Percentiles rank a stretch among this genome's conserved stretches.
Conservation (phyloP, 306 rosid species). For the Astragalus glycyphyllos region DNA sequence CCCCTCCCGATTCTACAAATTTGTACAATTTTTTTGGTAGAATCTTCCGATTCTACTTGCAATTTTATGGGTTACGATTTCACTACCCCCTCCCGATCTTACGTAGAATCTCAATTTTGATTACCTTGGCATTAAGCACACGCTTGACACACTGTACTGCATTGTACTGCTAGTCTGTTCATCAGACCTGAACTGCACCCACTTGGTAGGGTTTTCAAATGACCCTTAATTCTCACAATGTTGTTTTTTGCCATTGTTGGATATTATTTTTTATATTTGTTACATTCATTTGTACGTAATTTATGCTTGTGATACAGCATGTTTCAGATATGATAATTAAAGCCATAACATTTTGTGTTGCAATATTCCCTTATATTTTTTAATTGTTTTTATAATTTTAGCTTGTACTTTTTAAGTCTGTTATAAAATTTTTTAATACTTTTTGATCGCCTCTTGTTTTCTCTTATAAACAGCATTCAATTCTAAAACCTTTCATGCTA, state of each 20-base stretch:
- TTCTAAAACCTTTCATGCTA: constrained; percentile 85
- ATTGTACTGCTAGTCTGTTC: neutral
- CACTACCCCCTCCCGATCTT: no score
- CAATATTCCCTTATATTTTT: neutral
- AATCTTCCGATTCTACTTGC: no score
- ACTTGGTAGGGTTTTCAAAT: neutral
- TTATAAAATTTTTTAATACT: neutral
- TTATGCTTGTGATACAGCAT: neutral
- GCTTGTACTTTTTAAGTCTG: neutral
- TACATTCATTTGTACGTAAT: neutral
- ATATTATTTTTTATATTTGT: neutral
- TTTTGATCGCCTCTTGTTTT: constrained; percentile 43
- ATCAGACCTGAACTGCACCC: neutral
- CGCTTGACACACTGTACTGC: neutral
- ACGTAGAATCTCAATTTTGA: no score
- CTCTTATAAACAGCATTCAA: constrained; percentile 66
- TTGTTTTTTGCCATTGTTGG: neutral
- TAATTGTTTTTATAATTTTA: neutral
- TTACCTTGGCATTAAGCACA: neutral
- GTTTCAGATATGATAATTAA: constrained; percentile 17
- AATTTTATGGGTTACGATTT: no score
- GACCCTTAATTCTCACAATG: constrained; percentile 9
- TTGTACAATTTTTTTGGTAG: no score
- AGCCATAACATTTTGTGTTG: constrained; percentile 2
- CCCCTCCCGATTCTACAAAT: no score